Evolutionary conservation across 768 basidiomycete species (phyloP).

Genomic region (Panellus pusillus): DNA sequence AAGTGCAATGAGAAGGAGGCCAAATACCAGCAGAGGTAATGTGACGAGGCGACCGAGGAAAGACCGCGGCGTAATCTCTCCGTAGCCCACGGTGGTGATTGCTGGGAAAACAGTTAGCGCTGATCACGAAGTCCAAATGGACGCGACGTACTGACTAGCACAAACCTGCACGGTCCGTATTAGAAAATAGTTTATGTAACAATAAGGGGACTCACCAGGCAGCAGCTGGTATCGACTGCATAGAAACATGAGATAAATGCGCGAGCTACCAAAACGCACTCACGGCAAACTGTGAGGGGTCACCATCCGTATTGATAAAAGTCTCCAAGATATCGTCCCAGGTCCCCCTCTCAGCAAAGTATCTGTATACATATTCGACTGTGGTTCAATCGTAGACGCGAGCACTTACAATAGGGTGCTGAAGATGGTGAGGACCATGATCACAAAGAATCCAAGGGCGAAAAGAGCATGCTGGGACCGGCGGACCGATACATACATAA

Average conservation of each 20-base stretch:
- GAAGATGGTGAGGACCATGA: slow-evolving; percentile 85
- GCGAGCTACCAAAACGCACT: slow-evolving; percentile 21
- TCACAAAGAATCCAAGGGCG: slow-evolving; percentile 85
- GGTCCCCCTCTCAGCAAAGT: slow-evolving; percentile 87
- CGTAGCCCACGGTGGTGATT: slow-evolving; percentile 89
- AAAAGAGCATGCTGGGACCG: slow-evolving; percentile 85
- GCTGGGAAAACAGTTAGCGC: slow-evolving; percentile 41
- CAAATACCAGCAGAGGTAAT: slow-evolving; percentile 83
- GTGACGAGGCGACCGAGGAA: slow-evolving; percentile 86
- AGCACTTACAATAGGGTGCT: slow-evolving; percentile 72
- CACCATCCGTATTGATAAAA: slow-evolving; percentile 85
- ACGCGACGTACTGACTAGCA: slow-evolving; percentile 67
- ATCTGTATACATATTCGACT: slow-evolving; percentile 40
- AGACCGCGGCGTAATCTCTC: slow-evolving; percentile 87
- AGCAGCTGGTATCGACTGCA: slow-evolving; percentile 67
- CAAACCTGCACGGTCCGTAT: slow-evolving; percentile 48
- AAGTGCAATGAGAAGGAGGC: slow-evolving; percentile 84
- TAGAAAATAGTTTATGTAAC: background rate
- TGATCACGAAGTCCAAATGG: background rate
- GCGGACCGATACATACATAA: slow-evolving; percentile 88
- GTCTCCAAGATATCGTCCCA: slow-evolving; percentile 82
- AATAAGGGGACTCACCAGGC: slow-evolving; percentile 60
- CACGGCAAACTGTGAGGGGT: slow-evolving; percentile 77
- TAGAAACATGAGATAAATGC: background rate
- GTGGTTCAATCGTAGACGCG: background rate